phyloP scores from a whole-genome alignment of 2,329 filamentous ascomycete genomes.

The Phaeosphaeria sp. region DNA sequence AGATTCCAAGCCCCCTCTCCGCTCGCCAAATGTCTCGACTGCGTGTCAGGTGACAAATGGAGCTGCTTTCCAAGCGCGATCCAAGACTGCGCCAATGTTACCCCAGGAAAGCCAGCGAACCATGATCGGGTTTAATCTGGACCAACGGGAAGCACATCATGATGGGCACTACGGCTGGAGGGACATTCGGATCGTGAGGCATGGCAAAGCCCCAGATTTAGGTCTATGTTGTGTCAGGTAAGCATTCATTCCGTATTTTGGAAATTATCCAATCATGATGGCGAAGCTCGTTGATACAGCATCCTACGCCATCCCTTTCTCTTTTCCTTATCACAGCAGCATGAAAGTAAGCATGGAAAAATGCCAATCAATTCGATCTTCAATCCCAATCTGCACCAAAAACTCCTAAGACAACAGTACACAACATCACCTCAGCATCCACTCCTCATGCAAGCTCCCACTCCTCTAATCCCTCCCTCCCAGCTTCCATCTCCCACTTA shows the following conservation, averaged over 20 bases:
- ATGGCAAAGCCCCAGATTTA: no score
- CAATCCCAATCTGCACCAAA: not conserved
- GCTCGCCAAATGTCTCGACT: constrained; percentile 3
- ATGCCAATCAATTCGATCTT: not conserved
- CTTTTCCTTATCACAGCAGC: not conserved
- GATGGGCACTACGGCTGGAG: not conserved
- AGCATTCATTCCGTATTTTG: no score
- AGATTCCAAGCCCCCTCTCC: constrained; percentile 1
- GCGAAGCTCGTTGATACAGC: not conserved
- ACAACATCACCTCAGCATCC: not conserved
- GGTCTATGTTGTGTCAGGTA: no score
- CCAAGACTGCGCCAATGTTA: constrained; percentile 5
- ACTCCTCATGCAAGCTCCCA: not conserved
- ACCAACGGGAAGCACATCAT: not conserved
- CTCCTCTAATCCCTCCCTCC: not conserved
- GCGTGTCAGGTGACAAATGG: not conserved
- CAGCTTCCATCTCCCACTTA: constrained; percentile 22
- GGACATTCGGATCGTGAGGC: not conserved
- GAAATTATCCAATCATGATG: not conserved
- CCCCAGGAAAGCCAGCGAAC: constrained; percentile 1
- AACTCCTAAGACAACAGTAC: not conserved
- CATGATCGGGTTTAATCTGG: not conserved
- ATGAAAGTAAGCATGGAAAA: not conserved
- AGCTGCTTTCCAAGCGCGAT: not conserved
- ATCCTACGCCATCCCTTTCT: not conserved